Evolutionary conservation across 768 basidiomycete species (phyloP).

Genomic region (Filobasidium floriforme): DNA sequence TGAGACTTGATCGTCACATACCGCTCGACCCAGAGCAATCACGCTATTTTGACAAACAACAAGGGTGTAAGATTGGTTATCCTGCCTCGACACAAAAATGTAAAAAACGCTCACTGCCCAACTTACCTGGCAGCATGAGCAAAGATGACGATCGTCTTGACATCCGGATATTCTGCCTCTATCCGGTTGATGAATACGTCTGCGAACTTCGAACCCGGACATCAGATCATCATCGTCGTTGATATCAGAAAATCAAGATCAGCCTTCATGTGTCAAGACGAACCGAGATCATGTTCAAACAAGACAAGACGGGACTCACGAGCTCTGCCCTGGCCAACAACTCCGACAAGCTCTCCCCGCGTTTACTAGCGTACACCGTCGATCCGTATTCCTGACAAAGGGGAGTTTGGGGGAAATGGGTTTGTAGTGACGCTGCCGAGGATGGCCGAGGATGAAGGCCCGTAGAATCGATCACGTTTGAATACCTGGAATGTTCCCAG

Average conservation of each 20-base stretch:
- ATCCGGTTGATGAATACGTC: conserved; percentile 33
- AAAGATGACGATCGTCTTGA: conserved; percentile 39
- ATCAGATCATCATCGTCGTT: not conserved
- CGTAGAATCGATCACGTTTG: conserved; percentile 32
- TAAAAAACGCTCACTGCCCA: not conserved
- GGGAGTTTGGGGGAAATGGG: conserved; percentile 30
- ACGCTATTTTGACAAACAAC: conserved; percentile 23
- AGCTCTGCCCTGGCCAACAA: conserved; percentile 27
- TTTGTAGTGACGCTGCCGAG: conserved; percentile 22
- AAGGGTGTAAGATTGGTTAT: not conserved
- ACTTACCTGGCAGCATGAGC: conserved; percentile 41
- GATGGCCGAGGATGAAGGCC: conserved; percentile 43
- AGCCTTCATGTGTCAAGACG: not conserved
- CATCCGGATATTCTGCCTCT: conserved; percentile 33
- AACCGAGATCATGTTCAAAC: not conserved
- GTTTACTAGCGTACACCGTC: conserved; percentile 39
- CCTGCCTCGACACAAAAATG: no score
- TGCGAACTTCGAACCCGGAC: conserved; percentile 23
- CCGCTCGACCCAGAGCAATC: conserved; percentile 43
- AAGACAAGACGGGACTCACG: not conserved
- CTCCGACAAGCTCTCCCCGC: conserved; percentile 39
- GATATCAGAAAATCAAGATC: not conserved
- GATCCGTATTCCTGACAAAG: conserved; percentile 32
- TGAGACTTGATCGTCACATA: no score
- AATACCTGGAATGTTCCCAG: conserved; percentile 44